Conservation (phyloP, 805 yeast species). For the Lipomyces kockii region DNA sequence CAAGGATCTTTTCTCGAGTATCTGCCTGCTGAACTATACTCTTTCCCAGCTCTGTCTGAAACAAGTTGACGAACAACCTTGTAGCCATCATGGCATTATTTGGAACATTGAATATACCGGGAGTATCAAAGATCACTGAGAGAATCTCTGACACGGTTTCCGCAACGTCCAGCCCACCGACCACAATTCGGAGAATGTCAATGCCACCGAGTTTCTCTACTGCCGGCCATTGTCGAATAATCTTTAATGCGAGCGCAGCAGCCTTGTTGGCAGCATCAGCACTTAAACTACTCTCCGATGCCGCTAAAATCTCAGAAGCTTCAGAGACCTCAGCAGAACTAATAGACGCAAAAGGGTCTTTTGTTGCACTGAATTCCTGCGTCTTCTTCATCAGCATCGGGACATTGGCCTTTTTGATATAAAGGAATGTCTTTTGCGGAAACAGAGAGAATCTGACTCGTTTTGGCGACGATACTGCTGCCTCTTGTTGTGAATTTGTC, state of each 20-base stretch:
- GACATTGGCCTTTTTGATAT: slow-evolving; percentile 49
- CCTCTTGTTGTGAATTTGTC: neutral
- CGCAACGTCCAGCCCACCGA: slow-evolving; percentile 50
- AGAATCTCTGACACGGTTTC: slow-evolving; percentile 37
- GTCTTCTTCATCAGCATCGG: slow-evolving; percentile 48
- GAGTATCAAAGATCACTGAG: slow-evolving; percentile 38
- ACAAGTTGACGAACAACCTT: slow-evolving; percentile 61
- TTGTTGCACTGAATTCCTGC: slow-evolving; percentile 38
- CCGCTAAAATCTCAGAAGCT: slow-evolving; percentile 33
- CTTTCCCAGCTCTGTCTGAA: slow-evolving; percentile 45
- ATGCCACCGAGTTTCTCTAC: slow-evolving; percentile 58
- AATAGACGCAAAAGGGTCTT: slow-evolving; percentile 23
- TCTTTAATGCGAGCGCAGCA: slow-evolving; percentile 47
- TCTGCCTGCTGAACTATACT: slow-evolving; percentile 34
- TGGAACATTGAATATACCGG: slow-evolving; percentile 41
- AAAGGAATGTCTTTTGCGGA: slow-evolving; percentile 55
- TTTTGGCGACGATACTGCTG: slow-evolving; percentile 8
- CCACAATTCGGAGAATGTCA: slow-evolving; percentile 62
- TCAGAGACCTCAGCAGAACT: slow-evolving; percentile 37
- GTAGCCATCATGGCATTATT: slow-evolving; percentile 60
- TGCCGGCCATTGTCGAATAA: slow-evolving; percentile 55
- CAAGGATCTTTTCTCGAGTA: slow-evolving; percentile 25
- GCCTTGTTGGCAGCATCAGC: slow-evolving; percentile 46
- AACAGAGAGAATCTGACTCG: slow-evolving; percentile 41
- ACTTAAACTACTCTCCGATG: slow-evolving; percentile 27